phyloP scores from a whole-genome alignment of 2,329 filamentous ascomycete genomes.

The Coniochaeta sp. region DNA sequence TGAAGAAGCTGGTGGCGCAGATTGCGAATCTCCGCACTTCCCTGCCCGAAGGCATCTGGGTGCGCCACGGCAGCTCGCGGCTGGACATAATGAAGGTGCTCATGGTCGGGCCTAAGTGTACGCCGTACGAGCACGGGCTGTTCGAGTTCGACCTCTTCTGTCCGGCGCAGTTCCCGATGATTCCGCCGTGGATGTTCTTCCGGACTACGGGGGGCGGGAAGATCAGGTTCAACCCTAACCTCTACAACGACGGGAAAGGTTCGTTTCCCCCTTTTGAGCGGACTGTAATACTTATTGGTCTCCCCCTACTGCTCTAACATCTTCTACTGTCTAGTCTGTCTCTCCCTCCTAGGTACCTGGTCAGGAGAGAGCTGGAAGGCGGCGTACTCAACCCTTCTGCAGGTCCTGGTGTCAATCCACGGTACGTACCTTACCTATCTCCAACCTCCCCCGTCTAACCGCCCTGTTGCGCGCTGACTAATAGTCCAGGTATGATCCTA shows the following conservation, averaged over 20 bases:
- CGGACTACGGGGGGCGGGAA: constrained; percentile 34
- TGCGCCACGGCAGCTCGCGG: constrained; percentile 35
- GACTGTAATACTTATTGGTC: too few relatives aligned
- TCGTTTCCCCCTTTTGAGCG: constrained; percentile 11
- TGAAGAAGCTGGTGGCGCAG: constrained; percentile 40
- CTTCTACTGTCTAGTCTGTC: constrained; percentile 29
- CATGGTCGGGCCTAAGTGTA: constrained; percentile 40
- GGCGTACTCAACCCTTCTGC: constrained; percentile 39
- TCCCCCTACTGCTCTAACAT: not conserved
- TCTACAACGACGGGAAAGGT: constrained; percentile 41
- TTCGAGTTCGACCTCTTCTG: constrained; percentile 50
- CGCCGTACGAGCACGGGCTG: constrained; percentile 46
- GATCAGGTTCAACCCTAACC: constrained; percentile 42
- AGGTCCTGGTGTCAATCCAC: constrained; percentile 49
- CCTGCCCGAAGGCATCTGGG: constrained; percentile 43
- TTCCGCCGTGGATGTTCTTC: constrained; percentile 34
- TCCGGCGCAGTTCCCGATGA: constrained; percentile 29
- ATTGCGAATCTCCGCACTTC: constrained; percentile 35
- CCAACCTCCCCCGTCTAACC: too few relatives aligned
- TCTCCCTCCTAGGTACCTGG: constrained; percentile 44
- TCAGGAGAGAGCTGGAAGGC: constrained; percentile 36
- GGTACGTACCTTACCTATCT: constrained; percentile 14
- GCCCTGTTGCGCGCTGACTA: not conserved
- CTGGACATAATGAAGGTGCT: constrained; percentile 43
- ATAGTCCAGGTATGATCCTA: constrained; percentile 39